phyloP scores from a whole-genome alignment of 2,329 filamentous ascomycete species.

The Geosmithia flava region DNA sequence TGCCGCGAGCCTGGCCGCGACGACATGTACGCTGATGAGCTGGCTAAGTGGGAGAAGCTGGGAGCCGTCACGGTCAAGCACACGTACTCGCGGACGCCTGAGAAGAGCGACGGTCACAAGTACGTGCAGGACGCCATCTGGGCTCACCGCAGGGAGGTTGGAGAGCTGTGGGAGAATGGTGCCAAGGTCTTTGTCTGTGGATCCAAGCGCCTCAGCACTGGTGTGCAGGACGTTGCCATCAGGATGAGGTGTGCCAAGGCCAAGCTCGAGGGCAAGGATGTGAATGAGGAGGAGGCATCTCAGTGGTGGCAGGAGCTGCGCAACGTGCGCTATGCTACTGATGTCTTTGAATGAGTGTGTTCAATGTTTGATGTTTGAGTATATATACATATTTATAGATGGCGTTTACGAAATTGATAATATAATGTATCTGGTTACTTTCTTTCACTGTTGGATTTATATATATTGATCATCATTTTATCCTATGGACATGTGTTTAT shows the following conservation, averaged over 20 bases:
- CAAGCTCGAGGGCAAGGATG: constrained; percentile 16
- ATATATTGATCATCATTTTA: too few species aligned
- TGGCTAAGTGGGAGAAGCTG: constrained; percentile 31
- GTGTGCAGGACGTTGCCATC: constrained; percentile 19
- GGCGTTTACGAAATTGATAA: not conserved
- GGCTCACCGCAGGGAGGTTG: constrained; percentile 15
- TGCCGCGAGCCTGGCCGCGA: constrained; percentile 31
- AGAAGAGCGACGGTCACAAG: constrained; percentile 25
- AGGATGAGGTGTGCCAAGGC: constrained; percentile 2
- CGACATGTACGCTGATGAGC: constrained; percentile 27
- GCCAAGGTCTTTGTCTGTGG: constrained; percentile 52
- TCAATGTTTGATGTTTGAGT: not conserved
- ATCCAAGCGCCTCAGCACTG: constrained; percentile 28
- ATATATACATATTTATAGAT: not conserved
- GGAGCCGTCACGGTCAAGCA: constrained; percentile 41
- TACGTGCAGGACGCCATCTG: constrained; percentile 23
- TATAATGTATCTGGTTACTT: too few species aligned
- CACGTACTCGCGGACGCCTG: constrained; percentile 29
- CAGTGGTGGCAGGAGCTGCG: constrained; percentile 31
- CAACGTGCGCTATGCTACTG: constrained; percentile 40
- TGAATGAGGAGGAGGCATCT: constrained; percentile 18
- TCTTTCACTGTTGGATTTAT: too few species aligned
- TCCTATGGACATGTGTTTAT: too few species aligned
- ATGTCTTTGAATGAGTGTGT: constrained; percentile 37
- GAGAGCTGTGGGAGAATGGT: constrained; percentile 19